A percentile compares a stretch with the other conserved stretches of the same genome.
phyloP scores from a whole-genome alignment of 2,329 filamentous ascomycete species.

The Diatrype stigma region DNA sequence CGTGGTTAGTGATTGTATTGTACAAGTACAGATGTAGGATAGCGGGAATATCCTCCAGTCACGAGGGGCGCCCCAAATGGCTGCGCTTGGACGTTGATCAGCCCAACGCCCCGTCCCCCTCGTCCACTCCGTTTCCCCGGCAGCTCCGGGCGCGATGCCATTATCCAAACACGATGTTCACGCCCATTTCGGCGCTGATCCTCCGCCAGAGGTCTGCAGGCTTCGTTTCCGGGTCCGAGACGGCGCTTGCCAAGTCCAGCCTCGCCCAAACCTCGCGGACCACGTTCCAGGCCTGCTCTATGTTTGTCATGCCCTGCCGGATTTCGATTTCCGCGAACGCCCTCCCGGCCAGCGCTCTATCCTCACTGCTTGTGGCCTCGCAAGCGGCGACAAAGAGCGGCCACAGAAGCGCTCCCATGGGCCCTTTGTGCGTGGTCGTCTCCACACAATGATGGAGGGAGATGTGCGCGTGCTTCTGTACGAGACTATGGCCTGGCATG shows the following conservation, averaged over 20 bases:
- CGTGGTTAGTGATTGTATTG: too few relatives aligned
- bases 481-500: slow-evolving; percentile 41
- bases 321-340: slow-evolving; percentile 51
- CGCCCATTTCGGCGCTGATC: slow-evolving; percentile 55
- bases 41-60: too few relatives aligned
- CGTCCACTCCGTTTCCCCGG: too few relatives aligned
- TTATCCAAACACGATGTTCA: slow-evolving; percentile 57
- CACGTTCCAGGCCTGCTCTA: slow-evolving; percentile 56
- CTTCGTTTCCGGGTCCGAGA: slow-evolving; percentile 15
- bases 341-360: slow-evolving; percentile 47
- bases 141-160: not conserved
- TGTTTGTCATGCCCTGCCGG: slow-evolving; percentile 63
- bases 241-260: slow-evolving; percentile 34
- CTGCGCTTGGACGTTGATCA: too few relatives aligned
- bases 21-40: too few relatives aligned
- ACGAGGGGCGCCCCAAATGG: too few relatives aligned
- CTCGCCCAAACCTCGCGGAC: slow-evolving; percentile 57
- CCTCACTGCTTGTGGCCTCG: slow-evolving; percentile 47
- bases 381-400: slow-evolving; percentile 61
- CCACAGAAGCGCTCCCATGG: slow-evolving; percentile 62
- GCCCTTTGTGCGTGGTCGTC: slow-evolving; percentile 52
- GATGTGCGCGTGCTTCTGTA: slow-evolving; percentile 50
- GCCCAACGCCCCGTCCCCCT: too few relatives aligned
- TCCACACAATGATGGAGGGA: slow-evolving; percentile 51
- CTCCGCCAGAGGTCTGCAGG: slow-evolving; percentile 48